These are phyloP conservation scores for Xylariaceae sp. DNA, from an alignment of 2,329 filamentous ascomycete genomes.

Conservation along the genomic window DNA sequence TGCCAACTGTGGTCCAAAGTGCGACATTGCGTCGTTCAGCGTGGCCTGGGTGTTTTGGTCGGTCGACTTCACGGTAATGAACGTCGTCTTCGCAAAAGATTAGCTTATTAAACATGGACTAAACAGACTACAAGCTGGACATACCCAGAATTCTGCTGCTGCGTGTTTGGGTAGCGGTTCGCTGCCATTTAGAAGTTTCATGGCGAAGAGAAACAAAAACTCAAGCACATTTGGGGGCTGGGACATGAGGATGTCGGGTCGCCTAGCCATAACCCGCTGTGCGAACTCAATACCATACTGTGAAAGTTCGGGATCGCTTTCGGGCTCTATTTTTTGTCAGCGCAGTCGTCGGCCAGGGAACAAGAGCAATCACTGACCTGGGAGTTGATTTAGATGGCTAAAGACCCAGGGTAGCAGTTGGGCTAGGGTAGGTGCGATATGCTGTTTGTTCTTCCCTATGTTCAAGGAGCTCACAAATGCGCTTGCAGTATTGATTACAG, in stretches of 20 bases:
- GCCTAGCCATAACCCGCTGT: conserved; percentile 57
- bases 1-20: conserved; percentile 58
- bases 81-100: conserved; percentile 41
- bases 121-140: conserved; percentile 14
- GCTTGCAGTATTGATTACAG: conserved; percentile 66
- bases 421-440: conserved; percentile 44
- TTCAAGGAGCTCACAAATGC: conserved; percentile 62
- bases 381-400: conserved; percentile 57
- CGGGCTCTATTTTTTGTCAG: conserved; percentile 38
- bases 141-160: conserved; percentile 71
- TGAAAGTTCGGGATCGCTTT: conserved; percentile 65
- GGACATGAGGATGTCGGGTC: conserved; percentile 58
- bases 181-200: conserved; percentile 64
- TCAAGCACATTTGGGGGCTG: conserved; percentile 55
- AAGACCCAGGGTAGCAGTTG: conserved; percentile 59
- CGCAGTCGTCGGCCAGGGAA: neutral
- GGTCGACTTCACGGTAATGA: conserved; percentile 44
- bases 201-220: conserved; percentile 66
- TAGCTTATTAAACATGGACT: neutral
- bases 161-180: conserved; percentile 74
- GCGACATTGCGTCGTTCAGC: conserved; percentile 47
- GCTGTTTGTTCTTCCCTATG: conserved; percentile 34
- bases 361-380: conserved; percentile 34
- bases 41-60: conserved; percentile 38
- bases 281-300: conserved; percentile 72